A percentile compares a stretch with the other conserved stretches of the same genome.
phyloP scores from a whole-genome alignment of 208 protist species.

The Naegleria gruberi region DNA sequence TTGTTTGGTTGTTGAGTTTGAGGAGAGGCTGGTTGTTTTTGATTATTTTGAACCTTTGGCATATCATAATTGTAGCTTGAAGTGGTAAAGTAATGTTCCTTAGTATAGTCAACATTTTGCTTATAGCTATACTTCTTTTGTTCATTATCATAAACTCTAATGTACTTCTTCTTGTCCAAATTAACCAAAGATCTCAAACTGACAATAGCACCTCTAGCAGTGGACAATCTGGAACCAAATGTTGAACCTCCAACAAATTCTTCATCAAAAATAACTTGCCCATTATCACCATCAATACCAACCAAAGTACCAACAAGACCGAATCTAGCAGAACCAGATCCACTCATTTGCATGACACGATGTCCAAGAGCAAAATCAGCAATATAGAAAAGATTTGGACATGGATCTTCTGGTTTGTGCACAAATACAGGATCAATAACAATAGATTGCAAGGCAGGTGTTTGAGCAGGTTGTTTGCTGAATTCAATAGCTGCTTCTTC shows the following conservation, averaged over 20 bases:
- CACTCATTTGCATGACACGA: background rate
- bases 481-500: background rate
- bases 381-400: background rate
- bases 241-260: slow-evolving; percentile 17
- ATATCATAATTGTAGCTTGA: background rate
- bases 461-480: background rate
- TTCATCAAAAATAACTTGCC: background rate
- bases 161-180: background rate
- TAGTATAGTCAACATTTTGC: background rate
- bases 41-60: background rate
- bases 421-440: background rate
- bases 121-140: background rate
- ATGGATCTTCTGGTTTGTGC: slow-evolving; percentile 12
- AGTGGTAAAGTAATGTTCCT: background rate
- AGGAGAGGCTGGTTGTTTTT: no score
- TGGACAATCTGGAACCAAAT: background rate
- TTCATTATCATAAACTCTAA: background rate
- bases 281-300: background rate
- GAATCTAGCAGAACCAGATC: background rate
- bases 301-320: background rate
- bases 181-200: background rate
- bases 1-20: background rate
- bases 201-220: background rate
- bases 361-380: background rate
- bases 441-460: background rate